A percentile compares a stretch with the other conserved stretches of the same genome.
phyloP scores from a whole-genome alignment of 1,284 basidiomycete species.

The Cutaneotrichosporon cyanovorans region DNA sequence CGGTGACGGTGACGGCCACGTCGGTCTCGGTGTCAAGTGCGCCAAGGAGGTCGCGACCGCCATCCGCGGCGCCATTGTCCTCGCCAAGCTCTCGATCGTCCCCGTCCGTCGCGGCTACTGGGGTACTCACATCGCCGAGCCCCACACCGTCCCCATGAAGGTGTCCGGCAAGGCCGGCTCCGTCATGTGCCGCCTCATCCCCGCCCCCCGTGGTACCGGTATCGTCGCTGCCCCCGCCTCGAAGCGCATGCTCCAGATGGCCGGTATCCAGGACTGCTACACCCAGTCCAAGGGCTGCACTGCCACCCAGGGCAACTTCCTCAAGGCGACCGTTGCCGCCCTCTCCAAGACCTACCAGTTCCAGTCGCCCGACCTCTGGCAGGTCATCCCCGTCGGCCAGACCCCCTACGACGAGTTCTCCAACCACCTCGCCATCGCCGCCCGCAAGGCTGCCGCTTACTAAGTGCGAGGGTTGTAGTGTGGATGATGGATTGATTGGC shows the following conservation, averaged over 20 bases:
- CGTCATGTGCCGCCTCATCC: conserved; percentile 98
- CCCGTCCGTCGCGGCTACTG: conserved; percentile 99
- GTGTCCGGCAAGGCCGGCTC: conserved; percentile 98
- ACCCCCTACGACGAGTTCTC: conserved; percentile 92
- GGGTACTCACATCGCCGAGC: conserved; percentile 97
- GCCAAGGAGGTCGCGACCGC: conserved; percentile 99
- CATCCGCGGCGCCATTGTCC: conserved; percentile 97
- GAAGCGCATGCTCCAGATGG: conserved; percentile 94
- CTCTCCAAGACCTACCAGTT: conserved; percentile 94
- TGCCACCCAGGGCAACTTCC: conserved; percentile 99
- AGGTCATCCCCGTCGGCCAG: conserved; percentile 71
- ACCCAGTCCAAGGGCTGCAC: conserved; percentile 95
- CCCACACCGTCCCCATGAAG: conserved; percentile 98
- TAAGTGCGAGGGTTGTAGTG: conserved; percentile 47
- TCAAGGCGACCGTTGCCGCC: conserved; percentile 96
- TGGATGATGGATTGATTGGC: conserved; percentile 9
- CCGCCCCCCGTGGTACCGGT: conserved; percentile 97
- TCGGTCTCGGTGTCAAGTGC: conserved; percentile 99
- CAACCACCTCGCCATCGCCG: conserved; percentile 73
- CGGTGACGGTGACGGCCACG: conserved; percentile 93
- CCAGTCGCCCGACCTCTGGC: conserved; percentile 97
- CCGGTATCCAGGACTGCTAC: conserved; percentile 81
- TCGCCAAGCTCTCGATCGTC: conserved; percentile 95
- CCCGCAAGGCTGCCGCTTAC: conserved; percentile 68
- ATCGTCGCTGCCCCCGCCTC: conserved; percentile 98